These are phyloP conservation scores for Mycena rosella DNA, from an alignment of 768 basidiomycete species.

Conservation along the genomic window DNA sequence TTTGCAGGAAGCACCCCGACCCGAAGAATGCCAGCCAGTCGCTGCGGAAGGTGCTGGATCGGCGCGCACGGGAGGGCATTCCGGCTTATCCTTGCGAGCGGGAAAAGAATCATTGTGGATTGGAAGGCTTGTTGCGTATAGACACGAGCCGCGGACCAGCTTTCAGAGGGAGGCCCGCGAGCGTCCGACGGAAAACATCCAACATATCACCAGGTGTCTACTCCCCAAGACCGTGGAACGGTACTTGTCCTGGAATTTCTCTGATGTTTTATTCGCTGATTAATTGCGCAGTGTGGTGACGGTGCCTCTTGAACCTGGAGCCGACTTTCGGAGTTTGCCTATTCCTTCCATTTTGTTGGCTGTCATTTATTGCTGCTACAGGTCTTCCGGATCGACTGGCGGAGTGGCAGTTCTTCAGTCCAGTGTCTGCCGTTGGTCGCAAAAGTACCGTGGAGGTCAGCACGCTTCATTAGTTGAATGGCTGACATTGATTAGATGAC, in stretches of 20 bases:
- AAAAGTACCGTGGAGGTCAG: constrained; percentile 66
- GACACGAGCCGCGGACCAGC: constrained; percentile 50
- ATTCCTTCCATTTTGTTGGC: neutral
- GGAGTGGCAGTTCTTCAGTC: constrained; percentile 74
- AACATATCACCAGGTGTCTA: constrained; percentile 75
- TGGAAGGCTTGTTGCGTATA: constrained; percentile 49
- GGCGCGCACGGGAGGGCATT: constrained; percentile 40
- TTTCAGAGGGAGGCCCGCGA: constrained; percentile 64
- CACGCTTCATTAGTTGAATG: neutral
- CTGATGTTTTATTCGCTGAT: neutral
- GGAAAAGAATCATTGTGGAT: constrained; percentile 52
- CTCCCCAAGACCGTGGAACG: constrained; percentile 66
- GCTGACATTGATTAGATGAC: neutral
- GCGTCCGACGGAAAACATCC: constrained; percentile 63
- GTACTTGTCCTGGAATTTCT: constrained; percentile 47
- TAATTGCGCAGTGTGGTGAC: constrained; percentile 62
- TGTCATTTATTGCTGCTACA: constrained; percentile 38
- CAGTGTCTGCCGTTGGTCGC: constrained; percentile 68
- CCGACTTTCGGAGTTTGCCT: constrained; percentile 74
- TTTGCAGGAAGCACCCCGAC: constrained; percentile 53
- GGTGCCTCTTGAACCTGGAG: constrained; percentile 67
- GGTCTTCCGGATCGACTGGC: constrained; percentile 59
- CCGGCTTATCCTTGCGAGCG: constrained; percentile 54
- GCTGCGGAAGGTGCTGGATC: constrained; percentile 36
- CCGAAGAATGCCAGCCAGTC: constrained; percentile 29